These are phyloP conservation scores for Hymenoscyphus infarciens DNA, from an alignment of 2,329 filamentous ascomycete species.

Conservation along the genomic window DNA sequence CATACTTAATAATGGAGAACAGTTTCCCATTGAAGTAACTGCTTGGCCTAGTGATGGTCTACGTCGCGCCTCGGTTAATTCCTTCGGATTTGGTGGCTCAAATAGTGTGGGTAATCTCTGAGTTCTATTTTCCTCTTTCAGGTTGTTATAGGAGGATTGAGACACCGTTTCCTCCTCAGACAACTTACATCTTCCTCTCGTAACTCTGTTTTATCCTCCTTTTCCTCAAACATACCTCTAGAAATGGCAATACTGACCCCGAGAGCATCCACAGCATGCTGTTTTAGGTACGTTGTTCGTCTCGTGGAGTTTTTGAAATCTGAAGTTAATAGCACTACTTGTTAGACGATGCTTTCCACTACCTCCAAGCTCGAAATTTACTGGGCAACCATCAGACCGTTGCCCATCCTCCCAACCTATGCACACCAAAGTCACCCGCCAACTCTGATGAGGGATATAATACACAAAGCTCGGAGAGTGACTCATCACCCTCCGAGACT, in stretches of 20 bases:
- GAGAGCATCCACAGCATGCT: conserved; percentile 25
- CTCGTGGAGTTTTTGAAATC: not conserved
- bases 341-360: conserved; percentile 1
- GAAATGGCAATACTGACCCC: too few species aligned
- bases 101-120: conserved; percentile 19
- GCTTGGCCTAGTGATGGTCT: conserved; percentile 33
- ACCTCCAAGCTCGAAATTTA: not conserved
- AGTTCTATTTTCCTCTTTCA: too few species aligned
- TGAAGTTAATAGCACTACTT: conserved; percentile 3
- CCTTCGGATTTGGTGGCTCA: conserved; percentile 28
- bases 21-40: conserved; percentile 24
- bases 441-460: not conserved
- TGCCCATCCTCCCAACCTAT: not conserved
- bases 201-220: too few species aligned
- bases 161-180: too few species aligned
- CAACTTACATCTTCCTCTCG: too few species aligned
- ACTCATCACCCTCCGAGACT: not conserved
- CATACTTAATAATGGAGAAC: conserved; percentile 3
- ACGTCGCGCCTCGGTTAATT: conserved; percentile 42
- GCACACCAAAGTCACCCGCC: not conserved
- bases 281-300: conserved; percentile 24
- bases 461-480: not conserved
- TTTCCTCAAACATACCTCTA: too few species aligned
- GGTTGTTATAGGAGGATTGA: too few species aligned
- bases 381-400: not conserved